Evolutionary conservation across 305 asterid genomes (phyloP).

Genomic region (Ajuga reptans): DNA sequence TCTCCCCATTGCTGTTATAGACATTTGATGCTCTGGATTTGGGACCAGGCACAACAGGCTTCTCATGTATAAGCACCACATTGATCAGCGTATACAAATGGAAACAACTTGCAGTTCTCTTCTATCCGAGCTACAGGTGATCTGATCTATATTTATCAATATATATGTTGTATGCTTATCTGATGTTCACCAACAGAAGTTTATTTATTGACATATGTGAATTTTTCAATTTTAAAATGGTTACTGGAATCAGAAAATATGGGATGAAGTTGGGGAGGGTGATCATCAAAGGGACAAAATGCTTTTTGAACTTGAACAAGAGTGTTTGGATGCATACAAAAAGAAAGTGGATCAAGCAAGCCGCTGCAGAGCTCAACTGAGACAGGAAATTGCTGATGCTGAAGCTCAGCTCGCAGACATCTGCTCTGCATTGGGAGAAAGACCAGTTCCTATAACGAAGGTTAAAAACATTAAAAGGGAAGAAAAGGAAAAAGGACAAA

Average conservation of each 20-base stretch:
- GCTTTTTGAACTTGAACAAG: constrained; percentile 79
- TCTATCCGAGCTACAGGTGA: constrained; percentile 71
- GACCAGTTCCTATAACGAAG: constrained; percentile 41
- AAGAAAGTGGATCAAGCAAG: constrained; percentile 83
- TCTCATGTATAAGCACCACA: constrained; percentile 9
- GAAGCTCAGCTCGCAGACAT: constrained; percentile 65
- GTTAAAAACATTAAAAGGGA: constrained; percentile 23
- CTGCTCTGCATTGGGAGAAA: constrained; percentile 62
- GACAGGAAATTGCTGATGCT: constrained; percentile 62
- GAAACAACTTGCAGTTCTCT: constrained; percentile 64
- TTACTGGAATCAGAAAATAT: constrained; percentile 53
- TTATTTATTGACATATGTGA: not conserved
- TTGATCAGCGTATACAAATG: constrained; percentile 37
- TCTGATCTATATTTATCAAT: not conserved
- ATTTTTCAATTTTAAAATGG: not conserved
- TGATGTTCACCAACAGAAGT: not conserved
- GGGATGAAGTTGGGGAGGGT: constrained; percentile 87
- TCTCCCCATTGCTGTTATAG: not conserved
- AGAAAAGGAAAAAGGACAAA: not conserved
- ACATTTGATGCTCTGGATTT: not conserved
- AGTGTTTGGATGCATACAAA: constrained; percentile 68
- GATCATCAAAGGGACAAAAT: constrained; percentile 63
- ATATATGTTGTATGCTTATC: not conserved
- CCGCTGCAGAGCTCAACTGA: constrained; percentile 55
- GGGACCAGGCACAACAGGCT: constrained; percentile 11